Evolutionary conservation across 2,329 filamentous ascomycete genomes (phyloP).

Genomic region (Gaeumannomyces sp.): DNA sequence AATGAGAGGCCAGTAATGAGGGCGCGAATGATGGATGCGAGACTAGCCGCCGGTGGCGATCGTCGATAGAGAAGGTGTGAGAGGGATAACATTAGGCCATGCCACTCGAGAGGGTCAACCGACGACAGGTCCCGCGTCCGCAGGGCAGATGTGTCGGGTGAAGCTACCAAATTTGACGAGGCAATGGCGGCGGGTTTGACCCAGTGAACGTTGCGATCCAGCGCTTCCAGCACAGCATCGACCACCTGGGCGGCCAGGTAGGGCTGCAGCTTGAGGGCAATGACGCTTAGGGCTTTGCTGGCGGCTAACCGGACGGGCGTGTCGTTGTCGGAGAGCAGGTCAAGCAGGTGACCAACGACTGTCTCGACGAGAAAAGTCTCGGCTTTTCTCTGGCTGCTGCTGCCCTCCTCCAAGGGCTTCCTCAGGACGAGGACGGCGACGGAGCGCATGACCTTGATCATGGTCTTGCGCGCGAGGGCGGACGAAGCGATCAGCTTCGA

Average conservation of each 20-base stretch:
- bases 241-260: constrained; percentile 84
- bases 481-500: constrained; percentile 56
- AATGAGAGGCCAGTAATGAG: constrained; percentile 77
- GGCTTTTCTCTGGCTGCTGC: constrained; percentile 17
- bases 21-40: constrained; percentile 69
- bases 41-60: constrained; percentile 64
- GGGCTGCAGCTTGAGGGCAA: constrained; percentile 71
- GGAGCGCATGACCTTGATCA: constrained; percentile 79
- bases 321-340: constrained; percentile 75
- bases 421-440: constrained; percentile 62
- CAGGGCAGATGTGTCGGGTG: constrained; percentile 22
- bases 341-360: constrained; percentile 74
- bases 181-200: constrained; percentile 29
- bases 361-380: constrained; percentile 61
- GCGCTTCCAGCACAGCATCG: constrained; percentile 73
- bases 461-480: constrained; percentile 71
- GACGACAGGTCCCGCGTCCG: constrained; percentile 57
- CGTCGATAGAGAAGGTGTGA: constrained; percentile 81
- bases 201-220: constrained; percentile 52
- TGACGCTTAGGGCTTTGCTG: constrained; percentile 85
- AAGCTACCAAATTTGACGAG: not conserved
- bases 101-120: constrained; percentile 82
- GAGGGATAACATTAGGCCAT: constrained; percentile 82
- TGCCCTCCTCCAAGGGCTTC: constrained; percentile 34
- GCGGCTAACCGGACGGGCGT: constrained; percentile 86